Conservation (phyloP, 768 basidiomycete species). For the Leccinellum albellum region DNA sequence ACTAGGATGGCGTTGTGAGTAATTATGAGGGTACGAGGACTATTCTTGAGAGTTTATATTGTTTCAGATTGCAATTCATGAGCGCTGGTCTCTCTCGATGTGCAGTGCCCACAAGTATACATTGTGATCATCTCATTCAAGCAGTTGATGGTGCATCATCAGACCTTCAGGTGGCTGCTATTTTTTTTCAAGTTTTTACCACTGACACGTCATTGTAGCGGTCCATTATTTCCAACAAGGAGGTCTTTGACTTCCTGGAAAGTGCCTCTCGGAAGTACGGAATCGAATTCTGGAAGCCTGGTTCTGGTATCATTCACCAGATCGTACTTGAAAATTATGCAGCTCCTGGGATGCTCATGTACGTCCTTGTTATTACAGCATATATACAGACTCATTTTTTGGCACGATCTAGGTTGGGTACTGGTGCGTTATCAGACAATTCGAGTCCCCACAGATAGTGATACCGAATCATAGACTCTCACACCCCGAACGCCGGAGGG, state of each 20-base stretch:
- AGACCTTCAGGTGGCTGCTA: conserved; percentile 67
- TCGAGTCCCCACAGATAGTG: not conserved
- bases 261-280: conserved; percentile 89
- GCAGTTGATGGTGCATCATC: conserved; percentile 83
- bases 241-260: conserved; percentile 96
- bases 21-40: not conserved
- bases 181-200: not conserved
- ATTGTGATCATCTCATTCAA: conserved; percentile 97
- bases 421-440: conserved; percentile 45
- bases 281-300: conserved; percentile 97
- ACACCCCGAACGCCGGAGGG: conserved; percentile 97
- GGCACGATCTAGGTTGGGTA: conserved; percentile 64
- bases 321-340: conserved; percentile 98
- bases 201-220: conserved; percentile 40
- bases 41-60: conserved; percentile 3
- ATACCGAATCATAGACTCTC: conserved; percentile 62
- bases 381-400: conserved; percentile 2
- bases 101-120: conserved; percentile 88
- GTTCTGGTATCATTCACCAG: conserved; percentile 90
- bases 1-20: conserved; percentile 78
- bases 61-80: conserved; percentile 88
- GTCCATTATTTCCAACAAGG: conserved; percentile 85
- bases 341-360: conserved; percentile 93
- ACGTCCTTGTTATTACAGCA: conserved; percentile 20
- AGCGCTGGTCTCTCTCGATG: conserved; percentile 83